A percentile compares a stretch with the other conserved stretches of the same genome.
Conservation (phyloP, 345 rosid genomes). For the Passiflora organensis region DNA sequence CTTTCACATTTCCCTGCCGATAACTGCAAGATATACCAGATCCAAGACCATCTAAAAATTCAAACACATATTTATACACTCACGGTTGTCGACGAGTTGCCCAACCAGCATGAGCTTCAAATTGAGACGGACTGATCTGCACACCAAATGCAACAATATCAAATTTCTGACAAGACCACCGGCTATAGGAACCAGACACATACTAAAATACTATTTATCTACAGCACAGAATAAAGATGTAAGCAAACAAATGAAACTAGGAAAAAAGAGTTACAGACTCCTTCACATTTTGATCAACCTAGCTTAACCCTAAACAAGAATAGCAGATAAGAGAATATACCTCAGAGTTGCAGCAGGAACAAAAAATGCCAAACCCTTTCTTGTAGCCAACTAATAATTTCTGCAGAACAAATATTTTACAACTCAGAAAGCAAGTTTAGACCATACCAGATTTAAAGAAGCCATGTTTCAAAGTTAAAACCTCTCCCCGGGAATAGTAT, state of each 20-base stretch:
- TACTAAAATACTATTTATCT: no score
- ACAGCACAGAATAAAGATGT: no score
- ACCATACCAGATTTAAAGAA: not conserved
- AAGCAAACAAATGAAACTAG: no score
- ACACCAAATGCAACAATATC: constrained; percentile 18
- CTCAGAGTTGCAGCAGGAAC: constrained; percentile 77
- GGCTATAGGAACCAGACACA: no score
- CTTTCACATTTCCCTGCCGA: not conserved
- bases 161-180: constrained; percentile 8
- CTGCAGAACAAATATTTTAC: constrained; percentile 39
- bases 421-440: constrained; percentile 17
- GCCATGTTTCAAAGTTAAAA: constrained; percentile 16
- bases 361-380: constrained; percentile 71
- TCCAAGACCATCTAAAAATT: not conserved
- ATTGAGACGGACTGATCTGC: constrained; percentile 86
- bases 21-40: not conserved
- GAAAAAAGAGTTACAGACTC: no score
- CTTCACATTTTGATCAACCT: no score
- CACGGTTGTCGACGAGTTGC: constrained; percentile 90
- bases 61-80: constrained; percentile 25
- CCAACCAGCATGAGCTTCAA: constrained; percentile 99
- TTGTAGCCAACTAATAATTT: constrained; percentile 80
- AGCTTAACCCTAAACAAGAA: no score
- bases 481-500: constrained; percentile 81
- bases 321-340: constrained; percentile 30